Percentiles rank a stretch among this genome's conserved stretches.
phyloP scores from a whole-genome alignment of 2,329 filamentous ascomycete species.

The Colletotrichum eleusines region DNA sequence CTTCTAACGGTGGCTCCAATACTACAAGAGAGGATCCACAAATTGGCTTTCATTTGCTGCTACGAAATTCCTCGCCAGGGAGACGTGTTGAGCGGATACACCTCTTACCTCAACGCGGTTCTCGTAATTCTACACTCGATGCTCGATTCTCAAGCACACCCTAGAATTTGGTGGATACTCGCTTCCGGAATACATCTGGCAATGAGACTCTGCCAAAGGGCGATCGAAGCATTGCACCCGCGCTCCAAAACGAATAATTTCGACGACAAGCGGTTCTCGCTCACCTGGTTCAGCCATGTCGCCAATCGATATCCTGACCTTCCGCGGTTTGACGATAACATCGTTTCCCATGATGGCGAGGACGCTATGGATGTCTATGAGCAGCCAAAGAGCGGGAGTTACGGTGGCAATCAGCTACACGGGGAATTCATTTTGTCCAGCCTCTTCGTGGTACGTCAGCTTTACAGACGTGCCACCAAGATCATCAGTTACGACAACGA shows the following conservation, averaged over 20 bases:
- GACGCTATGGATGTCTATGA: conserved; percentile 26
- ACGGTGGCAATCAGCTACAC: conserved; percentile 46
- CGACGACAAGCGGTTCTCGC: conserved; percentile 28
- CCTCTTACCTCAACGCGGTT: conserved; percentile 54
- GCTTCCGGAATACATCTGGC: conserved; percentile 51
- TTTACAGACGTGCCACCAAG: conserved; percentile 58
- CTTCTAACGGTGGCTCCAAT: conserved; percentile 13
- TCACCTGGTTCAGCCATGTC: conserved; percentile 37
- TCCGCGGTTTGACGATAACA: conserved; percentile 24
- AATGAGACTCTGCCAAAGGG: conserved; percentile 46
- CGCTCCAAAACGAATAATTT: conserved; percentile 24
- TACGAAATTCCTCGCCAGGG: conserved; percentile 52
- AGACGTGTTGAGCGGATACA: conserved; percentile 54
- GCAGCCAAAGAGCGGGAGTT: background rate
- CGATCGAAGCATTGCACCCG: conserved; percentile 12
- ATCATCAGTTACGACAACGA: conserved; percentile 43
- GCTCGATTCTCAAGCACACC: conserved; percentile 49
- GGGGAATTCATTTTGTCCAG: conserved; percentile 56
- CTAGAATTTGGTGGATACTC: conserved; percentile 54
- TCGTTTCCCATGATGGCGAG: background rate
- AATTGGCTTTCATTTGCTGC: conserved; percentile 64
- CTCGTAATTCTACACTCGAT: conserved; percentile 52
- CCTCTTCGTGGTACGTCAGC: conserved; percentile 52
- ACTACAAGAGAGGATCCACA: conserved; percentile 55
- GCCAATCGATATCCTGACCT: conserved; percentile 27